phyloP scores from a whole-genome alignment of 2,329 filamentous ascomycete genomes.

The Colletotrichum caudatum region DNA sequence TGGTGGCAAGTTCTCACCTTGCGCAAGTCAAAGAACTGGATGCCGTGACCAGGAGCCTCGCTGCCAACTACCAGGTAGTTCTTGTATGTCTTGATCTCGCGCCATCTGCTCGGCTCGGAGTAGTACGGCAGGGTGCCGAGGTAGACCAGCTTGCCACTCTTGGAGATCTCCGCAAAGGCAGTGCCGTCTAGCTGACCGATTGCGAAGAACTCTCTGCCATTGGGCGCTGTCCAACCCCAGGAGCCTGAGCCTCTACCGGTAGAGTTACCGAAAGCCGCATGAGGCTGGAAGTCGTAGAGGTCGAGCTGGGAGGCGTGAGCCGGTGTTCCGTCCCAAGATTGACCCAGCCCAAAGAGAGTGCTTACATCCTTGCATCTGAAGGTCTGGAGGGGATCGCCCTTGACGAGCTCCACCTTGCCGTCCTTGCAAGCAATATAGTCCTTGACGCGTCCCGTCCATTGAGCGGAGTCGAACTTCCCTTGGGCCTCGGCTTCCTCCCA shows the following conservation, averaged over 20 bases:
- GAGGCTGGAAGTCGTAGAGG: constrained; percentile 64
- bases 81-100: constrained; percentile 52
- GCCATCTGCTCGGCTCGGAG: constrained; percentile 48
- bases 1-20: constrained; percentile 46
- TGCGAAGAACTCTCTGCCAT: constrained; percentile 57
- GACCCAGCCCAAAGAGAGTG: not conserved
- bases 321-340: not conserved
- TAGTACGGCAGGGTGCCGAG: constrained; percentile 56
- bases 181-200: constrained; percentile 57
- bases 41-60: constrained; percentile 60
- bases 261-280: constrained; percentile 61
- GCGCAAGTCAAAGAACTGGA: constrained; percentile 71
- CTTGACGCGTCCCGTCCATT: constrained; percentile 46
- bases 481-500: constrained; percentile 50
- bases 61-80: constrained; percentile 50
- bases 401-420: constrained; percentile 55
- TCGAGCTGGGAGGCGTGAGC: constrained; percentile 53
- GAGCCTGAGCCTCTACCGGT: constrained; percentile 46
- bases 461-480: constrained; percentile 51
- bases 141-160: constrained; percentile 55
- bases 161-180: constrained; percentile 56
- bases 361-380: constrained; percentile 56
- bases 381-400: constrained; percentile 56
- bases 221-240: constrained; percentile 56
- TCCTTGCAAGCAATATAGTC: constrained; percentile 51